A percentile compares a stretch with the other conserved stretches of the same genome.
These are phyloP conservation scores for Strobilomyces confusus DNA, from an alignment of 768 basidiomycete species.

Conservation along the genomic window DNA sequence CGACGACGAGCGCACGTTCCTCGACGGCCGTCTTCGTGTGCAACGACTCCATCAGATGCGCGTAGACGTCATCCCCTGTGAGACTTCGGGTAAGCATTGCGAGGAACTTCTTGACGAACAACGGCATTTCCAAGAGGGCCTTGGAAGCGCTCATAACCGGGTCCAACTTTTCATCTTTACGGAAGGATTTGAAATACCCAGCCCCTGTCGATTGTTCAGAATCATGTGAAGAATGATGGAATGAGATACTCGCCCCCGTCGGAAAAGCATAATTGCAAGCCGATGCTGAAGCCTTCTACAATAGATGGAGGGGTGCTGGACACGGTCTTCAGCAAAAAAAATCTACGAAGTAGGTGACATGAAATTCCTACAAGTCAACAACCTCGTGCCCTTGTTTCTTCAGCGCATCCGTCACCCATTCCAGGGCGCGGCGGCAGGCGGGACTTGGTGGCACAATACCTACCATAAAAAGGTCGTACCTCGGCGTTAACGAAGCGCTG, in stretches of 20 bases:
- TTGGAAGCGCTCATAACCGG: slow-evolving; percentile 25
- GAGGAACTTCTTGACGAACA: slow-evolving; percentile 41
- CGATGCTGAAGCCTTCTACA: slow-evolving; percentile 46
- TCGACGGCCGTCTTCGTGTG: slow-evolving; percentile 25
- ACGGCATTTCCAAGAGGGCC: slow-evolving; percentile 25
- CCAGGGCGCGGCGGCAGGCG: slow-evolving; percentile 37
- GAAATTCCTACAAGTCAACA: slow-evolving; percentile 34
- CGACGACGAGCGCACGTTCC: slow-evolving; percentile 28
- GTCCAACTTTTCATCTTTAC: slow-evolving; percentile 35
- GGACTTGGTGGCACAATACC: slow-evolving; percentile 38
- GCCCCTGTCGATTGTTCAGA: slow-evolving; percentile 32
- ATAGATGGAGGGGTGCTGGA: slow-evolving; percentile 44
- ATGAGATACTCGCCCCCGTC: slow-evolving; percentile 43
- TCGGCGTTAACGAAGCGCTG: neutral
- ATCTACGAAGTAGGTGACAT: neutral
- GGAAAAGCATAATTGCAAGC: slow-evolving; percentile 52
- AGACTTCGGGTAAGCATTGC: slow-evolving; percentile 35
- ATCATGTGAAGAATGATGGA: neutral
- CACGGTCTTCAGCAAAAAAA: neutral
- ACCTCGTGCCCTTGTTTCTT: slow-evolving; percentile 37
- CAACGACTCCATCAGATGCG: slow-evolving; percentile 35
- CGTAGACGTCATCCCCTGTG: slow-evolving; percentile 25
- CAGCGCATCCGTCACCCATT: slow-evolving; percentile 32
- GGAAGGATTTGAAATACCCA: slow-evolving; percentile 36
- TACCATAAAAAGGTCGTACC: slow-evolving; percentile 5